Conservation (phyloP, 495 filamentous ascomycete species). For the Lepidopterella palustris region DNA sequence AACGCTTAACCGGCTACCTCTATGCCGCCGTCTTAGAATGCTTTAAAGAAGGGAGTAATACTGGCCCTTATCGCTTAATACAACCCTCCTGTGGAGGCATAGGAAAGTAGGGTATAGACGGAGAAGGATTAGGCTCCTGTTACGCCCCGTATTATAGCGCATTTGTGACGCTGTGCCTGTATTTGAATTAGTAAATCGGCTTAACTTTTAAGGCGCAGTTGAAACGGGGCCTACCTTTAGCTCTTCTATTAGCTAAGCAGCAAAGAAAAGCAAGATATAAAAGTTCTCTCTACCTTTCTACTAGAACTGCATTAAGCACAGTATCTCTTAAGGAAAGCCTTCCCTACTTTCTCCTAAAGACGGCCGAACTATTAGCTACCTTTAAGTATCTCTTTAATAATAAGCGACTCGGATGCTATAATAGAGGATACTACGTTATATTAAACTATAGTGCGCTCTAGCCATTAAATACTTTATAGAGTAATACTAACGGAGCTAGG, state of each 20-base stretch:
- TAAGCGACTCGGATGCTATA: no score
- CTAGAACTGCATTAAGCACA: background rate
- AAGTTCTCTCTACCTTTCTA: background rate
- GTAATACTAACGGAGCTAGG: no score
- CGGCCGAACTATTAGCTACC: no score
- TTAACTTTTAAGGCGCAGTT: background rate
- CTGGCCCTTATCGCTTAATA: background rate
- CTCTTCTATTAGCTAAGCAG: background rate
- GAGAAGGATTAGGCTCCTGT: background rate
- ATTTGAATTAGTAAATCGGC: background rate
- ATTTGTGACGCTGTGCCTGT: background rate
- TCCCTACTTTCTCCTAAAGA: background rate
- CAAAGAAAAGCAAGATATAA: background rate
- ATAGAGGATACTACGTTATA: no score
- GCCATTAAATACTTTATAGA: no score
- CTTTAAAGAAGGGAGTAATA: background rate
- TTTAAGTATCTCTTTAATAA: no score
- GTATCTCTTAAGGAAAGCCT: background rate
- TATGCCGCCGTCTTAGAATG: background rate
- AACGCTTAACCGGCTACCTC: background rate
- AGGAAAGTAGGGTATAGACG: background rate
- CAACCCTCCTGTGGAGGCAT: background rate
- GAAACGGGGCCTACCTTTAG: background rate
- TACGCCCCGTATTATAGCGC: background rate
- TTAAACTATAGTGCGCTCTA: no score